phyloP scores from a whole-genome alignment of 495 filamentous ascomycete species.

The Cudoniella acicularis region DNA sequence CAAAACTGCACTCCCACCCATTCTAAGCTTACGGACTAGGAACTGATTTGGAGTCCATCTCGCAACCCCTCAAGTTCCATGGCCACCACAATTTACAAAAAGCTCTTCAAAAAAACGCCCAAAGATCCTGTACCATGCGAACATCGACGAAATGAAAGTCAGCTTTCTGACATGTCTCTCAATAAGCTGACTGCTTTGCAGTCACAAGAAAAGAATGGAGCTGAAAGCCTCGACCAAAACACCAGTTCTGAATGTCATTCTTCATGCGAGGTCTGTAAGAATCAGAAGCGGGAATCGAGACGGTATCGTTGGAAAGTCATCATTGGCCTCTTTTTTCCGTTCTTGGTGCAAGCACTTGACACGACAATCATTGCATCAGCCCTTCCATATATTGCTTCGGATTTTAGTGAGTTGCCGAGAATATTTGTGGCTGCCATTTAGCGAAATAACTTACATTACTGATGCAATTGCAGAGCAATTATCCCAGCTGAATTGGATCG shows the following conservation, averaged over 20 bases:
- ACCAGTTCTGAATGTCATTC: background rate
- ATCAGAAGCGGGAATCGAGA: slow-evolving; percentile 9
- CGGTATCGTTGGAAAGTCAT: slow-evolving; percentile 52
- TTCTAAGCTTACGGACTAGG: no score
- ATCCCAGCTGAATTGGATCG: slow-evolving; percentile 59
- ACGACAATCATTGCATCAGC: slow-evolving; percentile 58
- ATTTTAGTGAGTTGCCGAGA: slow-evolving; percentile 46
- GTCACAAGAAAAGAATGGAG: background rate
- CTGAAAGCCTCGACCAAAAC: background rate
- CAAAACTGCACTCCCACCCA: no score
- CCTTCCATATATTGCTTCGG: slow-evolving; percentile 51
- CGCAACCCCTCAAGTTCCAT: background rate
- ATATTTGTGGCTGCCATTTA: no score
- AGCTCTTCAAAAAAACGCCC: slow-evolving; percentile 2
- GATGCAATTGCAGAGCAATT: slow-evolving; percentile 29
- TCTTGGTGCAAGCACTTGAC: slow-evolving; percentile 50
- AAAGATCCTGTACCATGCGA: background rate
- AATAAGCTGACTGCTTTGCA: background rate
- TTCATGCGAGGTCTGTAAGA: slow-evolving; percentile 26
- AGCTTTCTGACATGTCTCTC: background rate
- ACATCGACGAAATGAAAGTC: background rate
- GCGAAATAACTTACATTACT: no score
- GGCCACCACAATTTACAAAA: background rate
- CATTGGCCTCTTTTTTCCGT: slow-evolving; percentile 48
- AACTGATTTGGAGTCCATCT: no score